Conservation (phyloP, 345 rosid genomes). For the Boechera divaricarpa region DNA sequence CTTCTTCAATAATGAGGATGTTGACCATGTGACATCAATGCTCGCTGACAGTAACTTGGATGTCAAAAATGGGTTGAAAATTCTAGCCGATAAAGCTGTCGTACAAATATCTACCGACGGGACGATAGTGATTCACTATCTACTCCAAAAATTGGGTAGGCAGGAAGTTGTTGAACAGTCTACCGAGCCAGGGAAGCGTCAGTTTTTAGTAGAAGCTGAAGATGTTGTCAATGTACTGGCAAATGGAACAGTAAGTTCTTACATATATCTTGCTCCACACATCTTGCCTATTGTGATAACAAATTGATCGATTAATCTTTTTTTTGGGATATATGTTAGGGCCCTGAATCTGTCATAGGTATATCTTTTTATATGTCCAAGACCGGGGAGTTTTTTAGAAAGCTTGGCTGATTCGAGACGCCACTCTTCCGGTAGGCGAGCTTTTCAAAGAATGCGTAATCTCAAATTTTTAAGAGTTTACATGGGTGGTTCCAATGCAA, state of each 20-base stretch:
- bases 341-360: background rate
- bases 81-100: background rate
- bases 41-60: background rate
- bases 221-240: constrained; percentile 30
- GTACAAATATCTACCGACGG: background rate
- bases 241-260: constrained; percentile 14
- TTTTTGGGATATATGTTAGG: constrained; percentile 10
- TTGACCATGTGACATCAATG: background rate
- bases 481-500: constrained; percentile 5
- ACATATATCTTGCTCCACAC: background rate
- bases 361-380: background rate
- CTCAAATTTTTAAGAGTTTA: background rate
- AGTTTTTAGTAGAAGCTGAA: constrained; percentile 24
- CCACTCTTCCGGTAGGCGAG: too few relatives aligned
- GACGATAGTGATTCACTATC: background rate
- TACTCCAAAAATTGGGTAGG: background rate
- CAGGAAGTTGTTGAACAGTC: background rate
- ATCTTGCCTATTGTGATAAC: background rate
- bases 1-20: too few relatives aligned
- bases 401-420: too few relatives aligned
- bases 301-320: background rate
- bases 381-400: background rate
- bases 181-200: constrained; percentile 17
- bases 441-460: background rate
- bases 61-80: background rate